These are phyloP conservation scores for Pleomassaria siparia DNA, from an alignment of 2,329 filamentous ascomycete genomes.

Conservation along the genomic window DNA sequence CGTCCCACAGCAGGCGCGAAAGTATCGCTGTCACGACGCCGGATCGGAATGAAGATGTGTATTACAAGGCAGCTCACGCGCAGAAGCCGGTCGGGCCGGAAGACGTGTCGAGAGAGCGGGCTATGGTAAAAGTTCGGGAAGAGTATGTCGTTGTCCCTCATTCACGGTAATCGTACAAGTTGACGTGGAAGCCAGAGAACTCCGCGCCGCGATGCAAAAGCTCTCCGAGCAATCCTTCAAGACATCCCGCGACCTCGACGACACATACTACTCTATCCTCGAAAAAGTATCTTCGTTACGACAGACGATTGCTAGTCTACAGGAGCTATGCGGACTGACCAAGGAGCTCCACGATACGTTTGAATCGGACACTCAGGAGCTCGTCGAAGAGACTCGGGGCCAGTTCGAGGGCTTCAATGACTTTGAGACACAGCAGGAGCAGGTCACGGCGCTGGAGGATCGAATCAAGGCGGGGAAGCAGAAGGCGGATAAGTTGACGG, in stretches of 20 bases:
- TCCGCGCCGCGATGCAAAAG: conserved; percentile 43
- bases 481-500: conserved; percentile 61
- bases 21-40: conserved; percentile 22
- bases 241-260: conserved; percentile 68
- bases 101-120: conserved; percentile 43
- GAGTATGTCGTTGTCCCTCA: conserved; percentile 23
- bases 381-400: conserved; percentile 61
- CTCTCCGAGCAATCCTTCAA: conserved; percentile 63
- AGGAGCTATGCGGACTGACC: conserved; percentile 66
- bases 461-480: conserved; percentile 63
- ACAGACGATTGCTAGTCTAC: conserved; percentile 64
- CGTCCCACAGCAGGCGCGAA: conserved; percentile 31
- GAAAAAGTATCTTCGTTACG: conserved; percentile 68
- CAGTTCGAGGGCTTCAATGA: conserved; percentile 63
- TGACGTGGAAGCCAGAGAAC: conserved; percentile 36
- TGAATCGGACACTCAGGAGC: conserved; percentile 58
- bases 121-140: conserved; percentile 39
- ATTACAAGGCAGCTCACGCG: conserved; percentile 17
- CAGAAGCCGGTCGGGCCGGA: conserved; percentile 38
- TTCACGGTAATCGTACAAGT: background rate
- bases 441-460: conserved; percentile 62
- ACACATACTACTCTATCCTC: conserved; percentile 72
- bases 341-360: conserved; percentile 62
- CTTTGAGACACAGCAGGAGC: conserved; percentile 66
- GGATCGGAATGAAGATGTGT: conserved; percentile 10